phyloP scores from a whole-genome alignment of 371 early-diverging fungal genomes.

The Mucor circinelloides region DNA sequence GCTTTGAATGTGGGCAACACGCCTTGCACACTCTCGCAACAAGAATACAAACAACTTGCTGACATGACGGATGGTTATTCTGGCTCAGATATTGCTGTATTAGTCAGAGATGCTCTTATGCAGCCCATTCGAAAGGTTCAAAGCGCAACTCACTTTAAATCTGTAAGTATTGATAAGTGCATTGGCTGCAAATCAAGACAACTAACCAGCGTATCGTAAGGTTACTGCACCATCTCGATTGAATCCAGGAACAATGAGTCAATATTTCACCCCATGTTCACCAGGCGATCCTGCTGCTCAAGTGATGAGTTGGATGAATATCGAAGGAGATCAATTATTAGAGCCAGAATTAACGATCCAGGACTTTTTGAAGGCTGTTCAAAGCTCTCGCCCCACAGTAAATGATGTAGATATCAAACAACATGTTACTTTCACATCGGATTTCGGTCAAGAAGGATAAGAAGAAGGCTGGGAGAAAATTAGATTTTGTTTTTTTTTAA shows the following conservation, averaged over 20 bases:
- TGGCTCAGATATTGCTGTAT: conserved; percentile 94
- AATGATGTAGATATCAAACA: conserved; percentile 78
- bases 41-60: conserved; percentile 77
- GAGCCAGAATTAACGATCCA: conserved; percentile 86
- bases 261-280: conserved; percentile 92
- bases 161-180: conserved; percentile 43
- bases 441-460: conserved; percentile 67
- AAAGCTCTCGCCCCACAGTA: conserved; percentile 82
- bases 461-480: not conserved
- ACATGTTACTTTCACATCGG: conserved; percentile 88
- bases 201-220: not conserved
- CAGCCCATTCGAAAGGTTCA: conserved; percentile 96
- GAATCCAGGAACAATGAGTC: conserved; percentile 55
- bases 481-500: not conserved
- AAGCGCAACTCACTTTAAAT: conserved; percentile 91
- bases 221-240: conserved; percentile 60
- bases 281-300: conserved; percentile 89
- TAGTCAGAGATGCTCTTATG: conserved; percentile 96
- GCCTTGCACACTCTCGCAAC: conserved; percentile 72
- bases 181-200: not conserved
- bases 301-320: conserved; percentile 91
- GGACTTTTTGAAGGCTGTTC: conserved; percentile 86
- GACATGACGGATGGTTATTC: conserved; percentile 89
- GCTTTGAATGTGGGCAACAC: conserved; percentile 89
- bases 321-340: conserved; percentile 82